Percentiles rank a stretch among this genome's conserved stretches.
These are phyloP conservation scores for Microsporum audouinii DNA, from an alignment of 2,329 filamentous ascomycete genomes.

Conservation along the genomic window DNA sequence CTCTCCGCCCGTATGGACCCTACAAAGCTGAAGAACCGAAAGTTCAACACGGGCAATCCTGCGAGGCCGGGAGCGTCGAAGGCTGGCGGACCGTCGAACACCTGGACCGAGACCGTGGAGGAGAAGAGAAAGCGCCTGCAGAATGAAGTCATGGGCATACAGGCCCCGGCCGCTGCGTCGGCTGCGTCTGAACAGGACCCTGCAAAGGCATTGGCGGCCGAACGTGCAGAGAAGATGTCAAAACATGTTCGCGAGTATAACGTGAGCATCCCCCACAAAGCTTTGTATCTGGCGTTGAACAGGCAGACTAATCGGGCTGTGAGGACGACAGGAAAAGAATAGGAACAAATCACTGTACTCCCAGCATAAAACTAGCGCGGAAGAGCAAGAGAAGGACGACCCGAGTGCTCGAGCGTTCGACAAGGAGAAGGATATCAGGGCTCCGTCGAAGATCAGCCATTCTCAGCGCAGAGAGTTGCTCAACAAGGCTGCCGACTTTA, in stretches of 20 bases:
- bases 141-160: constrained; percentile 68
- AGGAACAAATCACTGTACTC: constrained; percentile 13
- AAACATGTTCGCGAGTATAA: constrained; percentile 13
- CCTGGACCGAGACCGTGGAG: constrained; percentile 86
- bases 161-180: constrained; percentile 20
- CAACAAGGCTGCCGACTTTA: constrained; percentile 61
- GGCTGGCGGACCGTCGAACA: constrained; percentile 32
- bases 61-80: constrained; percentile 35
- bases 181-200: neutral
- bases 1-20: constrained; percentile 55
- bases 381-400: constrained; percentile 62
- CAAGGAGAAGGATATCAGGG: constrained; percentile 82
- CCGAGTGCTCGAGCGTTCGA: constrained; percentile 84
- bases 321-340: constrained; percentile 11
- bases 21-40: constrained; percentile 65
- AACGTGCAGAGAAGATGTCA: constrained; percentile 6
- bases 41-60: constrained; percentile 61
- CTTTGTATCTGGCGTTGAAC: neutral
- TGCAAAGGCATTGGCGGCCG: constrained; percentile 6
- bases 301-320: neutral
- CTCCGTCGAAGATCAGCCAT: constrained; percentile 59
- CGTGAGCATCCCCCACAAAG: constrained; percentile 13
- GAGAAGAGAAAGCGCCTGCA: constrained; percentile 69
- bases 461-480: constrained; percentile 68
- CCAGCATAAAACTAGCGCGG: constrained; percentile 10